These are phyloP conservation scores for Rhytidhysteron rufulum DNA, from an alignment of 2,329 filamentous ascomycete species.

Conservation along the genomic window DNA sequence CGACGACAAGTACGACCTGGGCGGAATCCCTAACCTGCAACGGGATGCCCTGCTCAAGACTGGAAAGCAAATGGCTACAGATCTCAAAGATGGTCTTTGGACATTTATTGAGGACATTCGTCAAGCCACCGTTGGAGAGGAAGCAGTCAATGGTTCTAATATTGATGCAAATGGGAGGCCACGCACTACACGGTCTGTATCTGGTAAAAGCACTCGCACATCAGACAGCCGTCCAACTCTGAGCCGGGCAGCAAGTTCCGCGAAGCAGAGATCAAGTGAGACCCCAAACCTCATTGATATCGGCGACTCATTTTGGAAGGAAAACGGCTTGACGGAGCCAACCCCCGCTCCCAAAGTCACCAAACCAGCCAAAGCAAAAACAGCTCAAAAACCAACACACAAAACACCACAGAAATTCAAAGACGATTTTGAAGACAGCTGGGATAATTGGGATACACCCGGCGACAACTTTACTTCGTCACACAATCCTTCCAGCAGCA, in stretches of 20 bases:
- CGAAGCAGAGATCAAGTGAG: conserved; percentile 20
- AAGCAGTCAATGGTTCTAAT: conserved; percentile 61
- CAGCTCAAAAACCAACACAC: conserved; percentile 30
- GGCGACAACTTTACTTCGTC: conserved; percentile 25
- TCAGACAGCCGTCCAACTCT: conserved; percentile 23
- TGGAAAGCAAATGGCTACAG: conserved; percentile 77
- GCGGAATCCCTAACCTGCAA: conserved; percentile 28
- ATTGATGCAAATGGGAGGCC: conserved; percentile 30
- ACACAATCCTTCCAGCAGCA: conserved; percentile 38
- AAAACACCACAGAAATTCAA: conserved; percentile 36
- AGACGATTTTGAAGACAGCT: conserved; percentile 49
- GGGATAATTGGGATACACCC: conserved; percentile 56
- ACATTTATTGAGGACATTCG: conserved; percentile 94
- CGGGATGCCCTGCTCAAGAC: conserved; percentile 36
- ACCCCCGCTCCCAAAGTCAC: conserved; percentile 25
- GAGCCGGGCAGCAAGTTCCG: conserved; percentile 26
- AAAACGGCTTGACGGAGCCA: conserved; percentile 38
- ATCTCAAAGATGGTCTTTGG: conserved; percentile 84
- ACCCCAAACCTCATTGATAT: conserved; percentile 29
- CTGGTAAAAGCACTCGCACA: conserved; percentile 25
- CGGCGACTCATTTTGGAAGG: conserved; percentile 42
- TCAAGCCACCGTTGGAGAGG: conserved; percentile 93
- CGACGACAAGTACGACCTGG: conserved; percentile 28
- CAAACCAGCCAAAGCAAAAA: conserved; percentile 38
- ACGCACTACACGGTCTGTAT: conserved; percentile 18